Conservation (phyloP, 208 protist genomes). For the Porcisia deanei region DNA sequence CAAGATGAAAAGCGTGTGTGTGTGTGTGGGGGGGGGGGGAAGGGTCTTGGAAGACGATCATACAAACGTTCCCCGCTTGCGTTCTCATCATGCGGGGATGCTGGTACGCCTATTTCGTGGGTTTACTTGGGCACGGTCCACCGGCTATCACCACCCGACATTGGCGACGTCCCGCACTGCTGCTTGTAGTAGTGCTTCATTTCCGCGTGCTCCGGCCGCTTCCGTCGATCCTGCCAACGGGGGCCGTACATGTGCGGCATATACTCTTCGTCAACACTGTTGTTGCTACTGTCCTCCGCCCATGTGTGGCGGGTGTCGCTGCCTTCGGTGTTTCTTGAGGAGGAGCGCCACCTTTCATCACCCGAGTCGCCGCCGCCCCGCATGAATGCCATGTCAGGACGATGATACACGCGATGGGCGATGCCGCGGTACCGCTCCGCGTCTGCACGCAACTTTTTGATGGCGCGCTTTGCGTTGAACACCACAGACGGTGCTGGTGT, state of each 20-base stretch:
- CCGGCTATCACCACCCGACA: background rate
- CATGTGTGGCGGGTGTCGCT: constrained; percentile 32
- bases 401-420: constrained; percentile 57
- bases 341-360: constrained; percentile 17
- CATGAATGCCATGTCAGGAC: constrained; percentile 80
- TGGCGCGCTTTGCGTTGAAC: constrained; percentile 57
- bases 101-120: background rate
- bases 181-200: constrained; percentile 50
- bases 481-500: constrained; percentile 52
- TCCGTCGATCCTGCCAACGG: constrained; percentile 58
- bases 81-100: background rate
- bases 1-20: background rate
- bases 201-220: constrained; percentile 68
- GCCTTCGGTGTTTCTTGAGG: constrained; percentile 4
- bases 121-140: constrained; percentile 32
- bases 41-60: background rate
- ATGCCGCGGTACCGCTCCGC: constrained; percentile 70
- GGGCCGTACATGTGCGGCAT: constrained; percentile 40
- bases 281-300: constrained; percentile 42
- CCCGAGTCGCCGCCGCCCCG: constrained; percentile 21
- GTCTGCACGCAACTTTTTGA: constrained; percentile 71
- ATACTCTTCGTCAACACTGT: constrained; percentile 57
- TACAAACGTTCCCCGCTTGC: too few species aligned
- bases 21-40: too few species aligned
- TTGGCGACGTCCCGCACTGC: constrained; percentile 18